phyloP scores from a whole-genome alignment of 257 asterid species.

The Ehretia macrophylla region DNA sequence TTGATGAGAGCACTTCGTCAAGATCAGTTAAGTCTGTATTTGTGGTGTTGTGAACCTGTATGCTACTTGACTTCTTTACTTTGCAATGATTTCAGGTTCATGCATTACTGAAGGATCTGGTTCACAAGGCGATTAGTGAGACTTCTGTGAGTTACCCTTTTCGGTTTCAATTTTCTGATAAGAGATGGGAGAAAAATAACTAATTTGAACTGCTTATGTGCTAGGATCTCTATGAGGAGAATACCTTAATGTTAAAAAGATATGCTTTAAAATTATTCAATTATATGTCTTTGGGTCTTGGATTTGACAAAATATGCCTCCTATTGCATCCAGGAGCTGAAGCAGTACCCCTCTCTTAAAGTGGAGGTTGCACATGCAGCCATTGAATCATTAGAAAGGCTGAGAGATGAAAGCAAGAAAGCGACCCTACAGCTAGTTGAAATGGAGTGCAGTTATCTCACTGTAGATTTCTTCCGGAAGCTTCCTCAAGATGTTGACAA shows the following conservation, averaged over 20 bases:
- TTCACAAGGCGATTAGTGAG: conserved; percentile 62
- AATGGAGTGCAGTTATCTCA: conserved; percentile 73
- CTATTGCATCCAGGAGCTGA: conserved; percentile 50
- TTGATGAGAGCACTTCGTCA: too few relatives aligned
- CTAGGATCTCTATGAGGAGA: too few relatives aligned
- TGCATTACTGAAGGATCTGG: conserved; percentile 59
- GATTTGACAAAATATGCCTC: neutral
- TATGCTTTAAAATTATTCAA: too few relatives aligned
- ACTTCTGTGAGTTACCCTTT: conserved; percentile 33
- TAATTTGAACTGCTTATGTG: too few relatives aligned
- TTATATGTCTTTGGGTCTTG: too few relatives aligned
- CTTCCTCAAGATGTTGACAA: conserved; percentile 85
- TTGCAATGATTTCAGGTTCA: conserved; percentile 51
- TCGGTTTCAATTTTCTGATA: neutral
- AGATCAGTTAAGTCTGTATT: neutral
- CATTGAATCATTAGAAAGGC: conserved; percentile 57
- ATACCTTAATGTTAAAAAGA: too few relatives aligned
- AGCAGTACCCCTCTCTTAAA: conserved; percentile 71
- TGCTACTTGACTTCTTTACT: neutral
- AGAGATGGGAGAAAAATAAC: neutral
- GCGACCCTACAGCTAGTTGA: conserved; percentile 75
- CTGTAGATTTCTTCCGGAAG: conserved; percentile 80
- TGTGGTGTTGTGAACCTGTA: too few relatives aligned
- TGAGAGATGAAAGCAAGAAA: conserved; percentile 73
- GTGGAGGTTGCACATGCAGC: conserved; percentile 70